Percentiles rank a stretch among this genome's conserved stretches.
Evolutionary conservation across 306 rosid species (phyloP).

Genomic region (Betula pendula): DNA sequence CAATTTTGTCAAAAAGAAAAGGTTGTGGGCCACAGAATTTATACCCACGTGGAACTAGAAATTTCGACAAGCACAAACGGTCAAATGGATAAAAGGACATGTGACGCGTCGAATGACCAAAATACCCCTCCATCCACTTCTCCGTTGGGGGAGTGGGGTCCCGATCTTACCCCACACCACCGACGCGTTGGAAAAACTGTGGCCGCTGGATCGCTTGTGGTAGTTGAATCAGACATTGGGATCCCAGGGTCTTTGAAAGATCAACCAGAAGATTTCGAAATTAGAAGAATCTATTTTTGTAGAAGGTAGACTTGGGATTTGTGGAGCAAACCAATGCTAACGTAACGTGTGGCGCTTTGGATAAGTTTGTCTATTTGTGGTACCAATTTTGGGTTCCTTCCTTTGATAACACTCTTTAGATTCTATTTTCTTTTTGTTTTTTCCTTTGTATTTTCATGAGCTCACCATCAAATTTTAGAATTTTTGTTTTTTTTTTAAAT

Average conservation of each 20-base stretch:
- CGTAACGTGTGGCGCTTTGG: no score
- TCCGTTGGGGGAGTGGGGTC: neutral
- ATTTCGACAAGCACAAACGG: neutral
- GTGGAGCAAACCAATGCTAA: neutral
- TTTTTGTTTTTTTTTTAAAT: no score
- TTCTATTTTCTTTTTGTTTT: no score
- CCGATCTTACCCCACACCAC: neutral
- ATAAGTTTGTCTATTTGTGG: no score
- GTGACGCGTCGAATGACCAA: neutral
- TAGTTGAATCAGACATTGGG: neutral
- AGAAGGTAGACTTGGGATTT: conserved; percentile 9
- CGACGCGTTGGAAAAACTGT: neutral
- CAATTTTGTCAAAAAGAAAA: neutral
- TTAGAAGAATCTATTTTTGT: neutral
- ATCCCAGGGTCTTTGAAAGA: neutral
- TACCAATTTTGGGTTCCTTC: no score
- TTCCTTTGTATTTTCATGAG: no score
- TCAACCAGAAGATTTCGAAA: neutral
- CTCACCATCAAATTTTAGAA: no score
- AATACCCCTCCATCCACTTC: neutral
- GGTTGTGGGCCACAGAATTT: neutral
- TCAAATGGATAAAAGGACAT: neutral
- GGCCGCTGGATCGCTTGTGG: neutral
- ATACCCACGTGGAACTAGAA: neutral
- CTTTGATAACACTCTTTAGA: no score